Base-by-base conservation (phyloP, 257 asterid species). In the Craterostigma plantagineum region DNA sequence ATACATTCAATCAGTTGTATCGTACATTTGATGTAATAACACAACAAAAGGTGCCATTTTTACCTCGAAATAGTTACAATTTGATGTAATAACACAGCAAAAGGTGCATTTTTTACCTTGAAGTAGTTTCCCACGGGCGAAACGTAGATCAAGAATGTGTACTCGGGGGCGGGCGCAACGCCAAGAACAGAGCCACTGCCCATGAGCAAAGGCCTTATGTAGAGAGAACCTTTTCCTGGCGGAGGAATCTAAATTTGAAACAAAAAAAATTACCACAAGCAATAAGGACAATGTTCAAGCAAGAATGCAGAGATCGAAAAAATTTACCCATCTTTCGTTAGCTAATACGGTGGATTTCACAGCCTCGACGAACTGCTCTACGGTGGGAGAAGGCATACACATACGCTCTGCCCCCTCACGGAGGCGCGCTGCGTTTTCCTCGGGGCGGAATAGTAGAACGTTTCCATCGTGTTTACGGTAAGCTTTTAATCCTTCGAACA, bases 181-280 rank as follows among this genome's bases (percentile, higher is more conserved):
- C 96, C 96, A 16, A 85, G 64, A 16, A 75, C 40, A 10, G 96
- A 62, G 13, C 96, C 93, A 55, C 67, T 85, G 41, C 94, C 96
- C 3, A 85, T 56, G 34, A 85, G 84, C 55, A 85, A 50, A 56
- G 96, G 96, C 77, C 96, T 69, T 34, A 75, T 63, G 35, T 85
- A 85, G 14, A 85, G 67, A 0, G 92, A 74, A 23, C 96, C 96
- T 63, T 77, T 85, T 37, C 92, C 96, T 2, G 73, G 55, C 17
- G 94, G 96, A 36, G 96, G 96, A 41, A 85, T 75, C 96, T 85
- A 85, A 43, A n/a, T n/a, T n/a, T n/a, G n/a, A n/a, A 16, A 16
- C 2, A 16, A 15, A 18, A 4, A 43, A 9, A 12, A 40, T 3
- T 16, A 40, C 17, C 13, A 41, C 16, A 11, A 16, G 15, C 13